These are phyloP conservation scores for Coemansia sp. DNA, from an alignment of 192 early-diverging fungal species.

Conservation along the genomic window DNA sequence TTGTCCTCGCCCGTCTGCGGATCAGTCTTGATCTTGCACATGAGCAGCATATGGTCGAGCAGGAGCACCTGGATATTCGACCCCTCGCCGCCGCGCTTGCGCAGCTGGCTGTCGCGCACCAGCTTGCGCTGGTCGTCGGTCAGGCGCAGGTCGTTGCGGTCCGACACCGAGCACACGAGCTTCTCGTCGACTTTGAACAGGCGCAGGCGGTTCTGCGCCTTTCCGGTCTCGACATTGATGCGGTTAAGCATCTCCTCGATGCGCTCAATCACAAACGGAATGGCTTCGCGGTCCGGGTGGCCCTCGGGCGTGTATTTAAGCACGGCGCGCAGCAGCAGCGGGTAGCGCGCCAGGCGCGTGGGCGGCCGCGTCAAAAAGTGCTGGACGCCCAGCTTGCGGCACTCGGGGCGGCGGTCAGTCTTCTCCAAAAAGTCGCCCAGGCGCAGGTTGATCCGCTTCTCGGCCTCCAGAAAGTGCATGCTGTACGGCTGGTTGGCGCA, in stretches of 20 bases:
- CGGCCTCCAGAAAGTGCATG: conserved; percentile 79
- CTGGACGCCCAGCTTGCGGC: conserved; percentile 78
- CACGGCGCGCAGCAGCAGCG: conserved; percentile 75
- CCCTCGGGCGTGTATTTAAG: conserved; percentile 79
- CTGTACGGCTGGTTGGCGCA: conserved; percentile 82
- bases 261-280: conserved; percentile 71
- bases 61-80: conserved; percentile 74
- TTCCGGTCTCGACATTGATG: conserved; percentile 86
- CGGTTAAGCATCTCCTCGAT: conserved; percentile 71
- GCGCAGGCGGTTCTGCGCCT: conserved; percentile 83
- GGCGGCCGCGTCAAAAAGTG: conserved; percentile 87
- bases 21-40: conserved; percentile 67
- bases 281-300: conserved; percentile 71
- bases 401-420: conserved; percentile 71
- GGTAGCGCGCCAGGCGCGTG: conserved; percentile 84
- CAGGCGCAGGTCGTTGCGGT: conserved; percentile 70
- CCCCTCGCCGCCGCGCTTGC: conserved; percentile 63
- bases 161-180: conserved; percentile 57
- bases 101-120: conserved; percentile 79
- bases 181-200: conserved; percentile 71
- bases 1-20: conserved; percentile 58
- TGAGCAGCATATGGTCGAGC: conserved; percentile 84
- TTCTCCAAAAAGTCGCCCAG: conserved; percentile 81
- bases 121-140: conserved; percentile 65
- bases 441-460: conserved; percentile 61